These are phyloP conservation scores for Claviceps cyperi DNA, from an alignment of 2,329 filamentous ascomycete genomes.

Conservation along the genomic window DNA sequence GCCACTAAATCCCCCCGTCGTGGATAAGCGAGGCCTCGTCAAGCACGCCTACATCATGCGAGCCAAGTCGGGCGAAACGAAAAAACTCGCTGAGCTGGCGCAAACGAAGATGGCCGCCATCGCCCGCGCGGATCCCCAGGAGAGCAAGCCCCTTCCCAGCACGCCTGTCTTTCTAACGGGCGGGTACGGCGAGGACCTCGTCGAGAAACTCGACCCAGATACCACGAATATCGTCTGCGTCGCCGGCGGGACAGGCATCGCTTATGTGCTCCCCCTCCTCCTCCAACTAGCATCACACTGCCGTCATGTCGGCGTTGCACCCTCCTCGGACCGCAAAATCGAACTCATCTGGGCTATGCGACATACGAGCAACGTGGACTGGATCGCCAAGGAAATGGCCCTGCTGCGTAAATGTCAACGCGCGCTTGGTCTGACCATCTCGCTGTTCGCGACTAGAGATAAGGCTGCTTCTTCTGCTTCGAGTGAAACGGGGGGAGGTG, in stretches of 20 bases:
- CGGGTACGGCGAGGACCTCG: slow-evolving; percentile 43
- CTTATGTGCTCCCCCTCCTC: slow-evolving; percentile 24
- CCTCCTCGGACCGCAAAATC: slow-evolving; percentile 27
- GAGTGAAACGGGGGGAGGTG: slow-evolving; percentile 9
- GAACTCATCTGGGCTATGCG: slow-evolving; percentile 54
- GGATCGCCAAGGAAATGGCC: slow-evolving; percentile 43
- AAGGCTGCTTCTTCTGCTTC: slow-evolving; percentile 1
- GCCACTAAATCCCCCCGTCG: slow-evolving; percentile 37
- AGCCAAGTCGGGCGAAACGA: slow-evolving; percentile 45
- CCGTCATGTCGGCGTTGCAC: slow-evolving; percentile 29
- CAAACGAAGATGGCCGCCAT: slow-evolving; percentile 17
- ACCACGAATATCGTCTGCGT: slow-evolving; percentile 24
- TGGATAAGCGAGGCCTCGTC: slow-evolving; percentile 22
- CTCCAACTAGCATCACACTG: slow-evolving; percentile 21
- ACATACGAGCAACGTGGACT: slow-evolving; percentile 36
- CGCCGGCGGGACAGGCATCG: slow-evolving; percentile 26
- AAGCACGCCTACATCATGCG: slow-evolving; percentile 43
- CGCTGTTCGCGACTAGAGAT: slow-evolving; percentile 46
- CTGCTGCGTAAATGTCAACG: slow-evolving; percentile 24
- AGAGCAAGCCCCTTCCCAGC: slow-evolving; percentile 12
- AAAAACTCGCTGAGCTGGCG: slow-evolving; percentile 33
- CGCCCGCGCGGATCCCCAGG: slow-evolving; percentile 9
- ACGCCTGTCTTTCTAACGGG: slow-evolving; percentile 47
- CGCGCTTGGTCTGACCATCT: slow-evolving; percentile 33
- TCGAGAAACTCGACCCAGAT: slow-evolving; percentile 24